Conservation (phyloP, 2,329 filamentous ascomycete genomes). For the Sarocladiaceae sp. region DNA sequence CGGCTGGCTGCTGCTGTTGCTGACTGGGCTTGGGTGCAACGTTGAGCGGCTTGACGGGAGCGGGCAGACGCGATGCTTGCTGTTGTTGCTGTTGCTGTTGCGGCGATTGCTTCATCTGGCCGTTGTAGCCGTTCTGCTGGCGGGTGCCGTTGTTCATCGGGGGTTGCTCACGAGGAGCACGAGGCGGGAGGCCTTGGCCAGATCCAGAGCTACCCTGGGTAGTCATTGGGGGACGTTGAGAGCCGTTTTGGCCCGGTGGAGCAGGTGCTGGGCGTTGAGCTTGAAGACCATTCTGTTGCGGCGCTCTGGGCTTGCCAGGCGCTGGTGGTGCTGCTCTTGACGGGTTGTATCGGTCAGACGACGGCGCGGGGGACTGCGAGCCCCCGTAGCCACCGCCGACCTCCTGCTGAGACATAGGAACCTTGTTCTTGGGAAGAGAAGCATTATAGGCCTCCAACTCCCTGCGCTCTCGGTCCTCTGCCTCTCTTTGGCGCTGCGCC, state of each 20-base stretch:
- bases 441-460: slow-evolving; percentile 88
- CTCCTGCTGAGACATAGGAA: slow-evolving; percentile 83
- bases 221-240: slow-evolving; percentile 38
- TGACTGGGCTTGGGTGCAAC: slow-evolving; percentile 60
- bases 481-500: slow-evolving; percentile 48
- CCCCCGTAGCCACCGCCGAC: slow-evolving; percentile 60
- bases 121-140: slow-evolving; percentile 16
- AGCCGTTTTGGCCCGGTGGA: slow-evolving; percentile 43
- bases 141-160: slow-evolving; percentile 42
- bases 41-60: slow-evolving; percentile 71
- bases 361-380: slow-evolving; percentile 27
- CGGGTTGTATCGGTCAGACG: slow-evolving; percentile 69
- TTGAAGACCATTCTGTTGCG: slow-evolving; percentile 49
- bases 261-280: slow-evolving; percentile 81
- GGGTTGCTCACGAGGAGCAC: slow-evolving; percentile 30
- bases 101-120: slow-evolving; percentile 10
- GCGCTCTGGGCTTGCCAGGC: slow-evolving; percentile 49
- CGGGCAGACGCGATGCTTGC: slow-evolving; percentile 46
- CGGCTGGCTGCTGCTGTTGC: slow-evolving; percentile 42
- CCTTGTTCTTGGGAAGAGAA: slow-evolving; percentile 73
- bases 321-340: slow-evolving; percentile 77
- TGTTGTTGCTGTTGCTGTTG: slow-evolving; percentile 37
- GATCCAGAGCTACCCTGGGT: slow-evolving; percentile 45
- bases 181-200: slow-evolving; percentile 37
- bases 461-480: slow-evolving; percentile 61